Base-by-base conservation (phyloP, 768 basidiomycete genomes). In the Lactarius sp. region DNA sequence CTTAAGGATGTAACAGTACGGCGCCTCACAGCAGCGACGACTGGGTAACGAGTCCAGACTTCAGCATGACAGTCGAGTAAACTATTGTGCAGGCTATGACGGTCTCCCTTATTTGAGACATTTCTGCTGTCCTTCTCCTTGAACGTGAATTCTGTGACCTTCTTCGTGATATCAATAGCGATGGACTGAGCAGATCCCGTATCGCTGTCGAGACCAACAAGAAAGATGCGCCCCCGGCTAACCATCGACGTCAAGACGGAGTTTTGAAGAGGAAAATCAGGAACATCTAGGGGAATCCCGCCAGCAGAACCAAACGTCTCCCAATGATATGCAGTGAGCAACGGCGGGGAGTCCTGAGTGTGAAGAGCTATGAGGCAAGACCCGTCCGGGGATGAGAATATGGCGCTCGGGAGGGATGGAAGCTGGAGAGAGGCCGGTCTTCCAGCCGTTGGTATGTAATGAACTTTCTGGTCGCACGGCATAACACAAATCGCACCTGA, bases 131-230 rank as follows among this genome's bases (percentile, higher is more conserved):
- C 79, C 41, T 75, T 79, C 62, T 80, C 77, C 61, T 77, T 76
- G 75, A 87, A 85, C 56, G 75, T 77, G 62, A 82, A 85, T 59
- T 85, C 82, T 1, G 85, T 84, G 8, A 76, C 71, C 60, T 81
- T 83, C 55, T 79, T 80, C 4, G 82, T 83, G 65, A 86, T 84
- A 41, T 81, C 76, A 53, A 86, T 68, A 0, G 74, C 77, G 18
- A 80, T 44, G 0, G 85, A 86, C n/a, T 66, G 69, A 55, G 77
- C 78, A 16, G 60, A 54, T 3, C 69, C 73, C 1, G 70, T 34
- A 4, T 70, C 39, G 8, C 70, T 63, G 56, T 82, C 77, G 4
- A 85, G 70, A 7, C 67, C 66, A 4, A 85, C 27, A 8, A 83
- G 59, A 67, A 85, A 79, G 3, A 80, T 75, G 44, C 73, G 74